These are phyloP conservation scores for Metschnikowia koreensis DNA, from an alignment of 805 yeast genomes.

Conservation along the genomic window DNA sequence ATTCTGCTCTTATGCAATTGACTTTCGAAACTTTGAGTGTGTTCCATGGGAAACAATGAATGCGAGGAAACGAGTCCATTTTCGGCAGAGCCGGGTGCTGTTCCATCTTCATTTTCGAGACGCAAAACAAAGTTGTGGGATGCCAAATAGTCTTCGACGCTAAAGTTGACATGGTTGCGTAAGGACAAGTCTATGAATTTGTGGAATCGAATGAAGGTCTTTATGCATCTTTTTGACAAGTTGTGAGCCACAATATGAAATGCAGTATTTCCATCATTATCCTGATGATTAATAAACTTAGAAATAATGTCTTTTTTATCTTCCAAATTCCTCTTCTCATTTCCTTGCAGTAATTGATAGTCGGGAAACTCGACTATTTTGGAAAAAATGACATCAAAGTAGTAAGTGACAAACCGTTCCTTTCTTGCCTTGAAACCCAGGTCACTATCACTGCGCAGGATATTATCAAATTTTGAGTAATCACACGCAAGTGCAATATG, in stretches of 20 bases:
- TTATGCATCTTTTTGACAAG: constrained; percentile 24
- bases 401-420: constrained; percentile 39
- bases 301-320: constrained; percentile 31
- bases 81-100: background rate
- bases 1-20: constrained; percentile 36
- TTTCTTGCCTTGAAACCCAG: constrained; percentile 23
- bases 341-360: constrained; percentile 17
- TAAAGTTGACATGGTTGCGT: constrained; percentile 25
- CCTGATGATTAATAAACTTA: constrained; percentile 78
- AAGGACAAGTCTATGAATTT: constrained; percentile 24
- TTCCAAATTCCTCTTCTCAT: constrained; percentile 13
- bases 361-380: constrained; percentile 33
- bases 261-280: constrained; percentile 92
- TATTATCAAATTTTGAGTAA: constrained; percentile 8
- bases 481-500: constrained; percentile 36
- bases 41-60: constrained; percentile 6
- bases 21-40: constrained; percentile 34
- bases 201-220: constrained; percentile 25
- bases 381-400: constrained; percentile 36
- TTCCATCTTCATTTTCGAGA: constrained; percentile 18
- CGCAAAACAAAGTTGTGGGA: constrained; percentile 28
- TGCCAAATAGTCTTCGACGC: constrained; percentile 29
- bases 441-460: constrained; percentile 3
- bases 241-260: constrained; percentile 77
- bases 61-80: constrained; percentile 3